phyloP scores from a whole-genome alignment of 2,329 filamentous ascomycete species.

The Daldinia sp. region DNA sequence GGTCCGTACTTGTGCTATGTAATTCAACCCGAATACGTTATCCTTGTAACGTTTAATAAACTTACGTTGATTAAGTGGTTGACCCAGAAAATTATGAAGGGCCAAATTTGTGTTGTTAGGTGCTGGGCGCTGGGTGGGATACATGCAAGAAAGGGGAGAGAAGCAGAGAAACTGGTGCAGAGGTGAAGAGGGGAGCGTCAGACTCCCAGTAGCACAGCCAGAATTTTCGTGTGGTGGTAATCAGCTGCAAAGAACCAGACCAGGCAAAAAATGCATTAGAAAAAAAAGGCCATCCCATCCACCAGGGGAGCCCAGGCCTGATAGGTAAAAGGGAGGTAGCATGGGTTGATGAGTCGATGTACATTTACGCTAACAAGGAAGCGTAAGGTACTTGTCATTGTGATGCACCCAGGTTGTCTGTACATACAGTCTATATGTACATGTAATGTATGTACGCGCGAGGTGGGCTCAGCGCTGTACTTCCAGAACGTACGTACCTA shows the following conservation, averaged over 20 bases:
- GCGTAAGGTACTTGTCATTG: conserved; percentile 41
- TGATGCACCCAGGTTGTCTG: background rate
- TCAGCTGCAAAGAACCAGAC: conserved; percentile 46
- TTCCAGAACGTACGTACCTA: too few relatives aligned
- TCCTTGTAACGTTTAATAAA: background rate
- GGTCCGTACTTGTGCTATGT: too few relatives aligned
- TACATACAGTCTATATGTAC: conserved; percentile 11
- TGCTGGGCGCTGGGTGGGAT: conserved; percentile 10
- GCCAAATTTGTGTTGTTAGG: background rate
- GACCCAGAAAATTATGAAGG: background rate
- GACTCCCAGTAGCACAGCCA: conserved; percentile 43
- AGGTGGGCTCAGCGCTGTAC: background rate
- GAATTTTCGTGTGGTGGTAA: conserved; percentile 43
- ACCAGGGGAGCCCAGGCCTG: conserved; percentile 29
- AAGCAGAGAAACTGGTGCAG: conserved; percentile 33
- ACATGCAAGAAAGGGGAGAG: conserved; percentile 36
- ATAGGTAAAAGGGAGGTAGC: conserved; percentile 9
- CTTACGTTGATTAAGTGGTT: conserved; percentile 5
- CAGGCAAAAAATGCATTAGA: conserved; percentile 43
- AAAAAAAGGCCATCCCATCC: conserved; percentile 40
- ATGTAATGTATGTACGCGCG: background rate
- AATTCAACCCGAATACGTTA: background rate
- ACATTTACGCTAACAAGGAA: conserved; percentile 45
- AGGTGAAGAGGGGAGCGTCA: conserved; percentile 36
- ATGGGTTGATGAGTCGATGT: conserved; percentile 38